These are phyloP conservation scores for Rhazya stricta DNA, from an alignment of 257 asterid genomes.

Conservation along the genomic window DNA sequence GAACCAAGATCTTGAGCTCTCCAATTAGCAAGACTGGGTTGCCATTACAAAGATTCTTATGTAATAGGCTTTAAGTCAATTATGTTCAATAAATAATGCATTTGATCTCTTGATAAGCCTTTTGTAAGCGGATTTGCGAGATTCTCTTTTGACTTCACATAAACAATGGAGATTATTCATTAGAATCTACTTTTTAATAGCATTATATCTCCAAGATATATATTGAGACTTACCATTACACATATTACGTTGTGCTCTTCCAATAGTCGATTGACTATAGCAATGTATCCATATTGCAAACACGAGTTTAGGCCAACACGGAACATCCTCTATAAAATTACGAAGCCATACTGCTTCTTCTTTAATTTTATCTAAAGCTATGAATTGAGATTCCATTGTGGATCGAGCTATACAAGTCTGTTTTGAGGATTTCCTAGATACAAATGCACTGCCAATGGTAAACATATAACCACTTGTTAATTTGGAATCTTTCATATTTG, in stretches of 20 bases:
- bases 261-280: not conserved
- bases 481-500: too few relatives aligned
- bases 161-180: not conserved
- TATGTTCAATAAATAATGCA: too few relatives aligned
- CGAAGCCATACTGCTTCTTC: not conserved
- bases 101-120: too few relatives aligned
- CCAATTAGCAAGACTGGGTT: conserved; percentile 6
- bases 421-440: not conserved
- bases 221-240: too few relatives aligned
- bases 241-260: not conserved
- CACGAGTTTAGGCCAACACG: too few relatives aligned
- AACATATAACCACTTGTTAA: too few relatives aligned
- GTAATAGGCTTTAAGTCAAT: too few relatives aligned
- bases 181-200: not conserved
- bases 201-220: not conserved
- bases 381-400: not conserved
- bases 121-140: too few relatives aligned
- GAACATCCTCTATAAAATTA: too few relatives aligned
- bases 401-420: not conserved
- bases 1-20: conserved; percentile 8
- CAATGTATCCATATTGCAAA: too few relatives aligned
- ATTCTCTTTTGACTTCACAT: too few relatives aligned
- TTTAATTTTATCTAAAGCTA: not conserved
- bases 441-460: not conserved
- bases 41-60: not conserved